phyloP scores from a whole-genome alignment of 192 early-diverging fungal species.

The Coemansia sp. region DNA sequence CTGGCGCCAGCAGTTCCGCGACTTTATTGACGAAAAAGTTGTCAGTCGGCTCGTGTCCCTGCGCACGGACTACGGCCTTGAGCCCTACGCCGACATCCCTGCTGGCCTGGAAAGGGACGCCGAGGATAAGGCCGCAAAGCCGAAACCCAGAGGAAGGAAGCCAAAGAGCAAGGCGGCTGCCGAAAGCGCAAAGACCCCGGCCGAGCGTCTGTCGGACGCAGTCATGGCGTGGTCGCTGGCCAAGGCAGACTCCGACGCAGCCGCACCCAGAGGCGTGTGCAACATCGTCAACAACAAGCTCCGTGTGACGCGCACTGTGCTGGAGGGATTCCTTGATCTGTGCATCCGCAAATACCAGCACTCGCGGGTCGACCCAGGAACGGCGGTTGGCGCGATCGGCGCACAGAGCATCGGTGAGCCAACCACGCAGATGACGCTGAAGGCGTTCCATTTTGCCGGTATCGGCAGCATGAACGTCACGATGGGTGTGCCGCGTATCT shows the following conservation, averaged over 20 bases:
- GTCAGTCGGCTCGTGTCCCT: constrained; percentile 61
- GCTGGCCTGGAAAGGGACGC: background rate
- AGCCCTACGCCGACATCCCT: constrained; percentile 24
- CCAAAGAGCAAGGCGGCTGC: constrained; percentile 33
- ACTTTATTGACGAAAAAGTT: constrained; percentile 62
- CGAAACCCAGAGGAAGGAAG: constrained; percentile 34
- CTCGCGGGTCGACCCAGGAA: constrained; percentile 92
- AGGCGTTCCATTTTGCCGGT: constrained; percentile 99
- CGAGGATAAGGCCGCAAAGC: constrained; percentile 4
- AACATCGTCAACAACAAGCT: constrained; percentile 64
- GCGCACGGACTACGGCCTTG: constrained; percentile 45
- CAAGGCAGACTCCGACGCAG: constrained; percentile 19
- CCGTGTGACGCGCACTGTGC: constrained; percentile 70
- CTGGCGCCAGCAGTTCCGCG: constrained; percentile 64
- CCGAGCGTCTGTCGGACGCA: constrained; percentile 10
- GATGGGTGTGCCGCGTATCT: constrained; percentile 98
- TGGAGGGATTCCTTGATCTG: constrained; percentile 73
- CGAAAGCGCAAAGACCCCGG: background rate
- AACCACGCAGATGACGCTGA: constrained; percentile 99
- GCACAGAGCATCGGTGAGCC: constrained; percentile 98
- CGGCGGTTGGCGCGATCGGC: constrained; percentile 95
- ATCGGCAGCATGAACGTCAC: constrained; percentile 99
- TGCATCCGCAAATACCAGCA: constrained; percentile 82
- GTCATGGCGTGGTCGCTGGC: constrained; percentile 35
- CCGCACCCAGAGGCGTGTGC: constrained; percentile 36